Conservation (phyloP, 2,329 filamentous ascomycete species). For the Xylariales sp. region DNA sequence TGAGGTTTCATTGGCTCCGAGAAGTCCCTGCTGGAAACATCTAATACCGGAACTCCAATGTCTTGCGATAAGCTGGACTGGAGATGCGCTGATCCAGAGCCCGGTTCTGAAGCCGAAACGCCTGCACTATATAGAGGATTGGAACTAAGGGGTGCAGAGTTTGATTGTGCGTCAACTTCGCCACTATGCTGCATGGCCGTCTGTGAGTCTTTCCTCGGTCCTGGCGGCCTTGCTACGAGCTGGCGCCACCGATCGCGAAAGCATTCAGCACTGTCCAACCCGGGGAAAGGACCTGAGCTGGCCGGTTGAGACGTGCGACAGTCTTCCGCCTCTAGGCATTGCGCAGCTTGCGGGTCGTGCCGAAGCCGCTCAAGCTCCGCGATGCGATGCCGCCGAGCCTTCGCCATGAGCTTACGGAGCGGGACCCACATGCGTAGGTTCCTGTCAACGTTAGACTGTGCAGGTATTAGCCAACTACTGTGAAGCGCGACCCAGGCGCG, state of each 20-base stretch:
- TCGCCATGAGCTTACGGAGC: constrained; percentile 33
- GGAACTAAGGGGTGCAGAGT: neutral
- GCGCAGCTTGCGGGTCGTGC: constrained; percentile 19
- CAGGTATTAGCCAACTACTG: constrained; percentile 23
- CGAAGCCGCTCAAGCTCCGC: constrained; percentile 31
- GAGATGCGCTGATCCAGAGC: neutral
- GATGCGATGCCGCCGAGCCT: constrained; percentile 32
- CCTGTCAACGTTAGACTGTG: constrained; percentile 19
- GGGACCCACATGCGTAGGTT: constrained; percentile 36
- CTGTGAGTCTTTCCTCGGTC: too few species aligned
- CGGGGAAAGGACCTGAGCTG: constrained; percentile 24
- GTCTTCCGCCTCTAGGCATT: constrained; percentile 26
- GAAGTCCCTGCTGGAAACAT: too few species aligned
- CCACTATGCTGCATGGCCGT: neutral
- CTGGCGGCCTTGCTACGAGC: too few species aligned
- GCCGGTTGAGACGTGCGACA: constrained; percentile 19
- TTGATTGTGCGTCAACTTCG: neutral
- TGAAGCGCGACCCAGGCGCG: constrained; percentile 24
- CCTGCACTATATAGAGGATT: neutral
- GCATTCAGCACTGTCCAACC: constrained; percentile 15
- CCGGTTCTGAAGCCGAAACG: neutral
- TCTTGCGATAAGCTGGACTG: too few species aligned
- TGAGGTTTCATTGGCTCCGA: too few species aligned
- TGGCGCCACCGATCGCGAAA: constrained; percentile 29
- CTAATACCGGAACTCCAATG: too few species aligned